These are phyloP conservation scores for Chenopodium suecicum DNA, from an alignment of 148 eudicot genomes.

Conservation along the genomic window DNA sequence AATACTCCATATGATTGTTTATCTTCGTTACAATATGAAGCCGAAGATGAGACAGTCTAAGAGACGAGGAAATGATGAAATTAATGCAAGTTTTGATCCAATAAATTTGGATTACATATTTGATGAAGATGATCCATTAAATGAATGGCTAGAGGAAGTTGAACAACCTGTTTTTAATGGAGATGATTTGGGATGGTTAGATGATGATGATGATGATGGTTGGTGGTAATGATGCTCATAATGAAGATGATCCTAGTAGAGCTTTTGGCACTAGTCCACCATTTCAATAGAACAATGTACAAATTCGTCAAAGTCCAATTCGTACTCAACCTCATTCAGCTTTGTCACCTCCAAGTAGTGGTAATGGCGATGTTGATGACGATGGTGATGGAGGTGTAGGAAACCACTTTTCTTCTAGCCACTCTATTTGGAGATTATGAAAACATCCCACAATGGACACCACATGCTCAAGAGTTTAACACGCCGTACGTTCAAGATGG, in stretches of 20 bases:
- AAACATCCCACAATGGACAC: neutral
- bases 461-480: neutral
- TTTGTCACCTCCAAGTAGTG: neutral
- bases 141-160: neutral
- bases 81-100: conserved; percentile 11
- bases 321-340: too few species aligned
- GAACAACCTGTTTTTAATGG: neutral
- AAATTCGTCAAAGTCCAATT: neutral
- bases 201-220: neutral
- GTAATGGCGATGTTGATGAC: neutral
- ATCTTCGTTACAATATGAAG: conserved; percentile 7
- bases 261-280: neutral
- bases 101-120: conserved; percentile 17
- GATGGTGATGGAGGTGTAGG: neutral
- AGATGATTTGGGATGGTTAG: neutral
- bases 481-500: too few species aligned
- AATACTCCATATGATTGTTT: neutral
- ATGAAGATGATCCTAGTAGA: neutral
- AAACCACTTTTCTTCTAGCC: neutral
- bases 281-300: neutral
- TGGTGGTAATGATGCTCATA: neutral
- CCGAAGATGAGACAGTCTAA: neutral
- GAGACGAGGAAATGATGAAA: neutral
- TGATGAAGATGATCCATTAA: neutral
- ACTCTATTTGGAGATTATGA: neutral